A percentile compares a stretch with the other conserved stretches of the same genome.
These are phyloP conservation scores for Phytophthora agathidicida DNA, from an alignment of 352 stramenopile genomes.

Conservation along the genomic window DNA sequence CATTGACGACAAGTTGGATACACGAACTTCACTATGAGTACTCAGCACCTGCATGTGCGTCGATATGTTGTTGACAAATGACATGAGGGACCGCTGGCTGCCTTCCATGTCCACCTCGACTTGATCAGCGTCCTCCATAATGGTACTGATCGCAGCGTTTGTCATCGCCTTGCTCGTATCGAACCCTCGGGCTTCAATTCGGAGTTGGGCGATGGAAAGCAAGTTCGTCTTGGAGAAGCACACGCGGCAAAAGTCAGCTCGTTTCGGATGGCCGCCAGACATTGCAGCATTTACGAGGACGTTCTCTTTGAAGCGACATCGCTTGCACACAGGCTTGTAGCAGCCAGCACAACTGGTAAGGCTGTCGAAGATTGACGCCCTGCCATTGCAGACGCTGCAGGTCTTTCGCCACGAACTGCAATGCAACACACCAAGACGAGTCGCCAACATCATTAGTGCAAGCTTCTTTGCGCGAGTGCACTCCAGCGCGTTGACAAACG, in stretches of 20 bases:
- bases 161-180: not conserved
- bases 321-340: conserved; percentile 25
- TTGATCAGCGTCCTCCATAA: not conserved
- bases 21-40: conserved; percentile 10
- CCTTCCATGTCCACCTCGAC: conserved; percentile 4
- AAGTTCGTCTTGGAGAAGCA: conserved; percentile 21
- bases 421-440: not conserved
- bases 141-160: not conserved
- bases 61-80: conserved; percentile 22
- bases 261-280: conserved; percentile 3
- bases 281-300: conserved; percentile 6
- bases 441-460: conserved; percentile 8
- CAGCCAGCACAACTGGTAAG: conserved; percentile 17
- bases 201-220: conserved; percentile 5
- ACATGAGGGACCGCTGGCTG: conserved; percentile 19
- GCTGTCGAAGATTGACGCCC: conserved; percentile 24
- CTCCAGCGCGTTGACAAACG: conserved; percentile 12
- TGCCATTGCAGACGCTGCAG: conserved; percentile 22
- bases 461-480: conserved; percentile 29
- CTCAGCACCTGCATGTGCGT: conserved; percentile 13
- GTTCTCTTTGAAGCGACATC: conserved; percentile 19
- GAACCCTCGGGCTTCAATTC: not conserved
- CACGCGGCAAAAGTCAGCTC: conserved; percentile 23
- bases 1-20: conserved; percentile 24
- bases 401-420: conserved; percentile 11